Evolutionary conservation across 495 filamentous ascomycete species (phyloP).

Genomic region (Pseudomonodictys pantanalensis): DNA sequence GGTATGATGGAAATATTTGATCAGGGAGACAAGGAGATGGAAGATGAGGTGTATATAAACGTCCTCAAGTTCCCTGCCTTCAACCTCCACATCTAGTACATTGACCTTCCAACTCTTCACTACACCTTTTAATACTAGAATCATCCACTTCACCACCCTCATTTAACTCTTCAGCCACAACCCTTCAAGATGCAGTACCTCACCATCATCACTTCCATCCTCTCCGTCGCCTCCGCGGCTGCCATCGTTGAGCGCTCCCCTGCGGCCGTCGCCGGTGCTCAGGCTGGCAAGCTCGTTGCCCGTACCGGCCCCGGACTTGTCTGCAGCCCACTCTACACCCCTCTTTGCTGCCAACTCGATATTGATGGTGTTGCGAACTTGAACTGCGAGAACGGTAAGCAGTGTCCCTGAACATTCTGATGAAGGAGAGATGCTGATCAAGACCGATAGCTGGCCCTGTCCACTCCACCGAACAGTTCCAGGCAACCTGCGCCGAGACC

Average conservation of each 20-base stretch:
- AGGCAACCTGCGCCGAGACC: background rate
- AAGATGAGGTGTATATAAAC: no score
- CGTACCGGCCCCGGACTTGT: no score
- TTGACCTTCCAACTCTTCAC: background rate
- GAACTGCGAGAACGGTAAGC: conserved; percentile 11
- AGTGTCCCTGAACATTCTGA: background rate
- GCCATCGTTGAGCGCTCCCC: background rate
- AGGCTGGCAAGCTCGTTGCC: background rate
- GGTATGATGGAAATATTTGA: no score
- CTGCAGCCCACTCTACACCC: background rate
- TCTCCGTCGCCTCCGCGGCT: conserved; percentile 11
- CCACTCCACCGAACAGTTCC: conserved; percentile 1
- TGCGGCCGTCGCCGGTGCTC: background rate
- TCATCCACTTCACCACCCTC: background rate
- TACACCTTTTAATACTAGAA: background rate
- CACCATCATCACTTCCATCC: background rate
- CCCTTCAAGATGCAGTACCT: conserved; percentile 2
- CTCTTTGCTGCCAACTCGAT: conserved; percentile 15
- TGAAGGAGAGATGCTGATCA: background rate
- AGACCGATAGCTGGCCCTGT: background rate
- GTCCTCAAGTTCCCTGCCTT: background rate
- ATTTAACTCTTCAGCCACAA: background rate
- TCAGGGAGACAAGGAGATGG: no score
- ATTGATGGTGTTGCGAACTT: conserved; percentile 6
- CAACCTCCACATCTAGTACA: background rate